Percentiles rank a stretch among this genome's conserved stretches.
Evolutionary conservation across 140 eudicot species (phyloP).

Genomic region (Anethum foeniculum): DNA sequence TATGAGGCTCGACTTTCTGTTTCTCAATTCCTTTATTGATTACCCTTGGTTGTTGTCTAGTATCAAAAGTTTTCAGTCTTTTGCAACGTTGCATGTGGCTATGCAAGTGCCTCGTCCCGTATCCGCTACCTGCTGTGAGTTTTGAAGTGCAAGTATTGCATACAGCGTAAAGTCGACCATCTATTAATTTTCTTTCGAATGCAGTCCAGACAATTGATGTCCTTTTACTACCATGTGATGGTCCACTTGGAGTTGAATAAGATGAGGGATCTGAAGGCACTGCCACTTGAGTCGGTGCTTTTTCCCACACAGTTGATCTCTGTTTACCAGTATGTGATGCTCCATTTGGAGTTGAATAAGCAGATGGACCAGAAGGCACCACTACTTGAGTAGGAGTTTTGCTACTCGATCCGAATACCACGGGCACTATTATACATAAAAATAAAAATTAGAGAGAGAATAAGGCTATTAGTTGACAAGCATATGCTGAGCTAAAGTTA

Average conservation of each 20-base stretch:
- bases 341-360: constrained; percentile 11
- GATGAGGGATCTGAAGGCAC: constrained; percentile 1
- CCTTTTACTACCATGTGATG: neutral
- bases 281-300: neutral
- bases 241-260: constrained; percentile 5
- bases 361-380: neutral
- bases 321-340: neutral
- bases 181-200: constrained; percentile 7
- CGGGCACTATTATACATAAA: neutral
- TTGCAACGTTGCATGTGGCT: constrained; percentile 16
- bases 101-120: constrained; percentile 12
- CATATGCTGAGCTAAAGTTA: neutral
- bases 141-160: constrained; percentile 15
- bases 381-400: neutral
- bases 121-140: constrained; percentile 13
- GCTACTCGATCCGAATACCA: neutral
- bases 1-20: constrained; percentile 6
- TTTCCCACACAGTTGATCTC: neutral
- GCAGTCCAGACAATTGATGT: constrained; percentile 12
- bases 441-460: neutral
- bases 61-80: constrained; percentile 5
- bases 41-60: neutral
- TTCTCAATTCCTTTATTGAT: neutral
- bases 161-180: constrained; percentile 6
- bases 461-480: neutral